Base-by-base conservation (phyloP, 495 filamentous ascomycete species). In the Cetradonia linearis region DNA sequence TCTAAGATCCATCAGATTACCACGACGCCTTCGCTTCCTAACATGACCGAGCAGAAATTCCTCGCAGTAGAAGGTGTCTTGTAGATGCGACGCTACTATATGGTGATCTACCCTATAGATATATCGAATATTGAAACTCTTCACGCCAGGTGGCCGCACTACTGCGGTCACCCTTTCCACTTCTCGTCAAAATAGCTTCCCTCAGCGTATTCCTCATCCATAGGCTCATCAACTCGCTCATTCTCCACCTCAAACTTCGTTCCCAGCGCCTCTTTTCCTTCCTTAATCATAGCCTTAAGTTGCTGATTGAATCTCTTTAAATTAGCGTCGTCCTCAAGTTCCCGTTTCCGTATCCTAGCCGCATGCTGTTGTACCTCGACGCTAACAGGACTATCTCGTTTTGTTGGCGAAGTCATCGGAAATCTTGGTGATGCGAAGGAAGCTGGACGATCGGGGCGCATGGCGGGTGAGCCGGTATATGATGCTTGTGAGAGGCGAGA, bases 181-280 rank as follows among this genome's bases (percentile, higher is more conserved):
- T 37, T 33, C 38, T 48, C 54, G 11, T 48, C 31, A n/a, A 44
- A 61, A 27, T 61, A 36, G 8, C 49, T 54, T 28, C 64, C 61
- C 42, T 58, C 53, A 1, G 53, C 60, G 58, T 60, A 61, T 11
- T 37, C 53, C 44, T 62, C 56, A 55, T 65, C 63, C 30, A 58
- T 18, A 30, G 81, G 76, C 16, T 76, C 74, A n/a, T 54, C 50
- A 7, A 33, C n/a, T 11, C 33, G n/a, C 27, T 25, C 50, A 47
- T 83, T 81, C 60, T 86, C 81, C 50, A 97, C 79, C 67, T 89
- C 85, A 20, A 90, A 77, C 55, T 76, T 91, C 36, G 88, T 87
- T 13, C 88, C 89, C 25, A 96, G 67, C 14, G 93, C 93, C 67
- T 93, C 87, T 68, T 85, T 87, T 0, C 90, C 93, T 70, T 96